phyloP scores from a whole-genome alignment of 352 stramenopile genomes.

The Blastocystis sp. region DNA sequence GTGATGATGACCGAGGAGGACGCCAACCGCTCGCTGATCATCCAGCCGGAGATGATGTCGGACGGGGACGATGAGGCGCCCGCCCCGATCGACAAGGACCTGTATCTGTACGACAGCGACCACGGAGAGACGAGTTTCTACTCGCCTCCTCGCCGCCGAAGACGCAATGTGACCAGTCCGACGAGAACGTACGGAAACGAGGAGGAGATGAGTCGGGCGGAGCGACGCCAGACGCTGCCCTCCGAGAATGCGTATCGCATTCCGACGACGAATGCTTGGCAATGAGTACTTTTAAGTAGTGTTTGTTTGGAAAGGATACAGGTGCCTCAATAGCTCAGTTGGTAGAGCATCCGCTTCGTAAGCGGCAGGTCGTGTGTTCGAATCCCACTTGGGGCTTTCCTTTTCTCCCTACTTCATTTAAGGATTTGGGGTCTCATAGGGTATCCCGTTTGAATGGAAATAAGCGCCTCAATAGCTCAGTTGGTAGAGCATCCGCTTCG shows the following conservation, averaged over 20 bases:
- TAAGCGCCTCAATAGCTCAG: too few species aligned
- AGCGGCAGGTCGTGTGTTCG: conserved; percentile 57
- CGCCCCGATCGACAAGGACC: not conserved
- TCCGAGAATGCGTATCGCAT: not conserved
- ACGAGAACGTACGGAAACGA: not conserved
- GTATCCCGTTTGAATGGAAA: too few species aligned
- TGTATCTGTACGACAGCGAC: conserved; percentile 25
- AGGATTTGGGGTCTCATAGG: too few species aligned
- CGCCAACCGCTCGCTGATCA: not conserved
- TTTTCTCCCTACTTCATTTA: too few species aligned
- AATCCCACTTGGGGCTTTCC: conserved; percentile 55
- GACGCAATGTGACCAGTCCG: not conserved
- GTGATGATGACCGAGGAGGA: not conserved
- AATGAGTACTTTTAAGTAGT: not conserved
- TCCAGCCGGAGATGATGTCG: not conserved
- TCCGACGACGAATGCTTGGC: conserved; percentile 13
- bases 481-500: too few species aligned
- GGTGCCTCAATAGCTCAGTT: conserved; percentile 56
- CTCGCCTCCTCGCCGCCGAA: not conserved
- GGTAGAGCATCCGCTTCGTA: conserved; percentile 57
- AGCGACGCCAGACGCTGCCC: not conserved
- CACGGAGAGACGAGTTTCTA: conserved; percentile 11
- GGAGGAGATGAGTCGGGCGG: not conserved
- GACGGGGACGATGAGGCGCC: not conserved
- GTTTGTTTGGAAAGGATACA: not conserved